Percentiles rank a stretch among this genome's conserved stretches.
Conservation (phyloP, 169 alveolate genomes). For the Eimeria acervulina region DNA sequence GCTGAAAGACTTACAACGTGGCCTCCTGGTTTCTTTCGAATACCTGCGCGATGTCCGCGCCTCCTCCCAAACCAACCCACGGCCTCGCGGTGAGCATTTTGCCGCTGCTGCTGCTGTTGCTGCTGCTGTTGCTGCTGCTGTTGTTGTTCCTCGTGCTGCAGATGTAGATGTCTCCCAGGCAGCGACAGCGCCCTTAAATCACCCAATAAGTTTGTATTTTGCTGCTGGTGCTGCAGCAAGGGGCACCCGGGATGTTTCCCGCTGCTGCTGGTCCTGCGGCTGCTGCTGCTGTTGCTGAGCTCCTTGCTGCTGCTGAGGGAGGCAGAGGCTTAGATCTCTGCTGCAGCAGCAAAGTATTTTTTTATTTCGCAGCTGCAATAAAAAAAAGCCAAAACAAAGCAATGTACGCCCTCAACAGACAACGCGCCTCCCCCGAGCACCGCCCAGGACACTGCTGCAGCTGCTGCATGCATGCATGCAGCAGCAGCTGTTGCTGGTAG, state of each 20-base stretch:
- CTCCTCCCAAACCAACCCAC: conserved; percentile 43
- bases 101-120: conserved; percentile 47
- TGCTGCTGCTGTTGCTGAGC: no score
- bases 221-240: conserved; percentile 19
- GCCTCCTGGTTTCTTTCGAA: conserved; percentile 96
- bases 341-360: neutral
- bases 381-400: neutral
- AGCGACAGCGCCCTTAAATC: neutral
- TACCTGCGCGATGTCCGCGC: conserved; percentile 91
- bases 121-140: conserved; percentile 2
- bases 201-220: neutral
- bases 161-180: neutral
- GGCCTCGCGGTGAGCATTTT: conserved; percentile 46
- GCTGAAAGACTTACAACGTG: conserved; percentile 87
- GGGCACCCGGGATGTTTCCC: neutral
- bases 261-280: conserved; percentile 15
- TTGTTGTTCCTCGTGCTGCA: neutral
- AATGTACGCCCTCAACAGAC: neutral
- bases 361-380: neutral
- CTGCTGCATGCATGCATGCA: neutral
- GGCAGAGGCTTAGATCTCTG: conserved; percentile 19
- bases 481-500: neutral
- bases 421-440: conserved; percentile 10
- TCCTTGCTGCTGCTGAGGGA: neutral
- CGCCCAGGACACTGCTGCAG: conserved; percentile 10